Conservation (phyloP, 345 rosid genomes). For the Citrus australasica region DNA sequence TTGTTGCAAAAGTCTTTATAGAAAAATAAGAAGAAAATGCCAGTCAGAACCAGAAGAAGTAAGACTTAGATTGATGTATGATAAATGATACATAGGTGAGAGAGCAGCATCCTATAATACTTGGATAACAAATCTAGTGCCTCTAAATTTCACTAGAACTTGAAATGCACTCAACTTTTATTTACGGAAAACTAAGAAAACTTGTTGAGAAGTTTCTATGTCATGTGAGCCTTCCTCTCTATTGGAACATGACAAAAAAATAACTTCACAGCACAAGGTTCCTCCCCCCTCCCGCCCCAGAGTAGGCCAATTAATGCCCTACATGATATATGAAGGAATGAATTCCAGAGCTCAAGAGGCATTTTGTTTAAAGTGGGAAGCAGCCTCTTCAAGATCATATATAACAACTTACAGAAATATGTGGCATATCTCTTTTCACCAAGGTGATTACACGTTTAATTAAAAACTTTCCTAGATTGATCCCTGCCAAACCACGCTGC, state of each 20-base stretch:
- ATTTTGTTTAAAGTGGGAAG: not conserved
- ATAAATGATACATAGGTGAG: not conserved
- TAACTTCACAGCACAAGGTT: not conserved
- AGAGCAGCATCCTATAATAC: not conserved
- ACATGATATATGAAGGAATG: not conserved
- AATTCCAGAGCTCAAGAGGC: not conserved
- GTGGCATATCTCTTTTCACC: slow-evolving; percentile 90
- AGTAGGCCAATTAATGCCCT: not conserved
- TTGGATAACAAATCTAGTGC: not conserved
- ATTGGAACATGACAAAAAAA: not conserved
- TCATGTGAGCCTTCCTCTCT: not conserved
- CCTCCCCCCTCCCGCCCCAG: not conserved
- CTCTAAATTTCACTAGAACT: not conserved
- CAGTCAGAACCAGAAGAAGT: slow-evolving; percentile 3
- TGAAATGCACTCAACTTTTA: not conserved
- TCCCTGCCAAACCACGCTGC: slow-evolving; percentile 97
- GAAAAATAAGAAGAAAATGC: slow-evolving; percentile 9
- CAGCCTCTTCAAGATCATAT: not conserved
- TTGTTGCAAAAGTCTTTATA: slow-evolving; percentile 77
- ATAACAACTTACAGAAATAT: slow-evolving; percentile 65
- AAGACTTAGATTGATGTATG: not conserved
- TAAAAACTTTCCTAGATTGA: slow-evolving; percentile 92
- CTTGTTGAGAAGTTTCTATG: not conserved
- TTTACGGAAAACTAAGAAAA: not conserved
- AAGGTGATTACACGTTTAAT: slow-evolving; percentile 83